A percentile compares a stretch with the other conserved stretches of the same genome.
Conservation (phyloP, 2,329 filamentous ascomycete genomes). For the Neonectria neomacrospora region DNA sequence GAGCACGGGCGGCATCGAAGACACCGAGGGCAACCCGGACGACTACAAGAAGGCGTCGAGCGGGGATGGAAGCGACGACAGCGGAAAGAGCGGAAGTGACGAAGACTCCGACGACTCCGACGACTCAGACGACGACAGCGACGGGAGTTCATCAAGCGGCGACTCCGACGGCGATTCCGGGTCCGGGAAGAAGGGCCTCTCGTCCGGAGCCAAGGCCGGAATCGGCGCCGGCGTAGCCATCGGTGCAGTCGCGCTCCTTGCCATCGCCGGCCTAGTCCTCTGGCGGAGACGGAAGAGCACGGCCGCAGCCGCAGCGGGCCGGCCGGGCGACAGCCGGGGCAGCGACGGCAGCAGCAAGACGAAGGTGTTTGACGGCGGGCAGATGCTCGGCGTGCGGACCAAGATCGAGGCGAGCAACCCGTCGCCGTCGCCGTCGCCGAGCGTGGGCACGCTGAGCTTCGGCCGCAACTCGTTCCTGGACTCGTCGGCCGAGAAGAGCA, state of each 20-base stretch:
- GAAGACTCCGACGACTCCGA: background rate
- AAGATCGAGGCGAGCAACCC: conserved; percentile 43
- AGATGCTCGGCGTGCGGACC: conserved; percentile 41
- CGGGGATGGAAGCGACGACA: conserved; percentile 14
- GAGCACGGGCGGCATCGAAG: conserved; percentile 43
- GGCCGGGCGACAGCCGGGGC: conserved; percentile 36
- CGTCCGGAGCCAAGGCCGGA: conserved; percentile 40
- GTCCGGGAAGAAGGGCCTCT: conserved; percentile 33
- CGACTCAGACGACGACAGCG: background rate
- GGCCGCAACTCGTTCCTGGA: conserved; percentile 42
- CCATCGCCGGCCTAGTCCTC: conserved; percentile 32
- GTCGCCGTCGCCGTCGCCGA: conserved; percentile 34
- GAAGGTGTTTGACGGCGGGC: conserved; percentile 35
- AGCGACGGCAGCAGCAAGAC: conserved; percentile 25
- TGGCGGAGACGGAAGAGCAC: conserved; percentile 31
- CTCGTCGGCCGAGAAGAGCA: conserved; percentile 31
- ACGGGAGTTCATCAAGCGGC: conserved; percentile 13
- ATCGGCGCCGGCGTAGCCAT: conserved; percentile 37
- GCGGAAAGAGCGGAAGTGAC: conserved; percentile 6
- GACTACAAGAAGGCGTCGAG: conserved; percentile 38
- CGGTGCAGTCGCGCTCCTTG: conserved; percentile 18
- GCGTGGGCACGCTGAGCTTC: conserved; percentile 41
- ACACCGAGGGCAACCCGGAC: conserved; percentile 41
- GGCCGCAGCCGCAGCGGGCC: background rate
- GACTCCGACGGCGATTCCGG: conserved; percentile 10